Percentiles rank a stretch among this genome's conserved stretches.
phyloP scores from a whole-genome alignment of 768 basidiomycete genomes.

The Hericium alpestre region DNA sequence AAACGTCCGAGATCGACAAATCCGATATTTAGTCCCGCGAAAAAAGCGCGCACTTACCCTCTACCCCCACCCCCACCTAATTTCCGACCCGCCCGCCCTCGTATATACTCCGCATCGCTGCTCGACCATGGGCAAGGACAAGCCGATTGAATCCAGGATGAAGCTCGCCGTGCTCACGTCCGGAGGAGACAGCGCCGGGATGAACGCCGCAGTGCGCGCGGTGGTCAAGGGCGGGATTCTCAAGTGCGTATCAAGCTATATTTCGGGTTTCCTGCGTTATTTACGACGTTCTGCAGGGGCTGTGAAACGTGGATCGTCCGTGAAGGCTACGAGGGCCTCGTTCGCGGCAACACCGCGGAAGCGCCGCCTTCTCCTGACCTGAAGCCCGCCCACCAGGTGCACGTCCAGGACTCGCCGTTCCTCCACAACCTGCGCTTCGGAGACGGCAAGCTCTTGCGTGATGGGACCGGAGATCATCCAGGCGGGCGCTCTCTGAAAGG shows the following conservation, averaged over 20 bases:
- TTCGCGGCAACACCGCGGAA: slow-evolving; percentile 62
- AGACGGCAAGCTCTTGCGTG: slow-evolving; percentile 63
- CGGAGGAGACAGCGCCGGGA: slow-evolving; percentile 96
- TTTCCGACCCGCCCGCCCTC: slow-evolving; percentile 4
- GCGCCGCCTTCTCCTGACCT: slow-evolving; percentile 12
- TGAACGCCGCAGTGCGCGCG: slow-evolving; percentile 91
- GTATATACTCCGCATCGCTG: not conserved
- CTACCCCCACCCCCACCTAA: not conserved
- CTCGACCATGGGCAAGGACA: not conserved
- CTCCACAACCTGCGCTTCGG: slow-evolving; percentile 75
- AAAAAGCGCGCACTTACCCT: not conserved
- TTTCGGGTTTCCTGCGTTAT: no score
- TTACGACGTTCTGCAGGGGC: slow-evolving; percentile 43
- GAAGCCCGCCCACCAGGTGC: slow-evolving; percentile 13
- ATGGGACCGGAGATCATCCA: slow-evolving; percentile 69
- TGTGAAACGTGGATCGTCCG: slow-evolving; percentile 95
- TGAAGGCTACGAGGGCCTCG: slow-evolving; percentile 97
- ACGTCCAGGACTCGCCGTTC: slow-evolving; percentile 26
- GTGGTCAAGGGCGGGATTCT: slow-evolving; percentile 89
- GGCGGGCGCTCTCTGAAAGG: slow-evolving; percentile 73
- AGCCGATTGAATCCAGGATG: slow-evolving; percentile 29
- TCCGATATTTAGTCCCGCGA: not conserved
- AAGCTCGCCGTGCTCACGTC: slow-evolving; percentile 92
- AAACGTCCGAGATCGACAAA: not conserved
- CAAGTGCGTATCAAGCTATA: slow-evolving; percentile 40